phyloP scores from a whole-genome alignment of 1,139 yeast genomes.

The Fermentozyma sake region DNA sequence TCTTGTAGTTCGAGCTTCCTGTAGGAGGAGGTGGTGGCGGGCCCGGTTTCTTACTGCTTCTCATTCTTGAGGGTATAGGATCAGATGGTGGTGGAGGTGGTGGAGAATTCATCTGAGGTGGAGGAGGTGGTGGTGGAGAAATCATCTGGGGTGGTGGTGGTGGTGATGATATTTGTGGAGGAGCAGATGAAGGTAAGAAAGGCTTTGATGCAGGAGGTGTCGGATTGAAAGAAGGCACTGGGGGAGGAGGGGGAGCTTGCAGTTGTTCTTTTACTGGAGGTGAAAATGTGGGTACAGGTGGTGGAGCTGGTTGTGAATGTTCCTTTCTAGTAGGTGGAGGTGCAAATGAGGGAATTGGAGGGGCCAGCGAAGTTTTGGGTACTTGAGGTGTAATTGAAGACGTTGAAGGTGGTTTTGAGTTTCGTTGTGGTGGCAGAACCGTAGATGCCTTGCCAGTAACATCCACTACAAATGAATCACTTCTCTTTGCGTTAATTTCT shows the following conservation, averaged over 20 bases:
- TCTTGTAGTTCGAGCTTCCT: conserved; percentile 6
- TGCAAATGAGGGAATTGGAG: conserved; percentile 5
- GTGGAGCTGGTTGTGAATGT: conserved; percentile 8
- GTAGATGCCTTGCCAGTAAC: conserved; percentile 15
- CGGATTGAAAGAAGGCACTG: too few relatives aligned
- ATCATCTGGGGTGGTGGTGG: conserved; percentile 2
- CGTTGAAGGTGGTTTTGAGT: conserved; percentile 2
- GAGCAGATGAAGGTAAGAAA: conserved; percentile 7
- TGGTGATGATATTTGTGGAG: conserved; percentile 8
- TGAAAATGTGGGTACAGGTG: conserved; percentile 7
- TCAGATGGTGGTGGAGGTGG: conserved; percentile 8
- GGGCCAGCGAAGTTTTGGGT: conserved; percentile 9
- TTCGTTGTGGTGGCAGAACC: conserved; percentile 3
- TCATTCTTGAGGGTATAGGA: conserved; percentile 7
- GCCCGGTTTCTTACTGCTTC: conserved; percentile 23
- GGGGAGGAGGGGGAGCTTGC: too few relatives aligned
- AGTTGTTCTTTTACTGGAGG: too few relatives aligned
- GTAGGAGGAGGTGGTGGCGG: conserved; percentile 38
- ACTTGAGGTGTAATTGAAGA: conserved; percentile 6
- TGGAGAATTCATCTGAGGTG: conserved; percentile 10
- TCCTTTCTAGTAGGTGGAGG: conserved; percentile 5
- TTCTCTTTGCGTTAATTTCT: conserved; percentile 38
- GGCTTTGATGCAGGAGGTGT: conserved; percentile 7
- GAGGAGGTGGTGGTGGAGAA: conserved; percentile 8
- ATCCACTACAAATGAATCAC: conserved; percentile 34